Base-by-base conservation (phyloP, 768 basidiomycete species). In the Tephrocybe sp. region DNA sequence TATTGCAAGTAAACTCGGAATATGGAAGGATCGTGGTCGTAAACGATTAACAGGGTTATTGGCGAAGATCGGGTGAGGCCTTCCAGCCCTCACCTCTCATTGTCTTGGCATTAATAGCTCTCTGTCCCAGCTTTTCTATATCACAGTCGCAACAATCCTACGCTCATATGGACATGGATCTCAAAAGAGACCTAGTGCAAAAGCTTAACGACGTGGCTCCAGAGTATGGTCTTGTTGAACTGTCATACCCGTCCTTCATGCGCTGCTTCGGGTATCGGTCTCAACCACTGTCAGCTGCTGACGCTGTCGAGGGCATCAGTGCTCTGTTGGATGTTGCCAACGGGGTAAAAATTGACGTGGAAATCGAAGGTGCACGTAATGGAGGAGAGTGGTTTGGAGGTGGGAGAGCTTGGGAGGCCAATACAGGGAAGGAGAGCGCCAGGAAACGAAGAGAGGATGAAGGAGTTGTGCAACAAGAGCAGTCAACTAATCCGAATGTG, bases 361-460 rank as follows among this genome's bases (percentile, higher is more conserved):
- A 97, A 66, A 70, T 88, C 9, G 91, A 95, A 65, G 92, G 93
- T 33, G 80, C 87, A 30, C 77, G 87, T 42, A 88, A 92, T 51
- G 95, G 95, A 11, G 95, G 95, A 3, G 95, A 98, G 69, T 96
- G 95, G 93, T 98, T 98, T 62, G 93, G 92, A 12, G 84, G 86
- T 12, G 87, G 88, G 3, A 79, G 73, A 53, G 62, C 84, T 7
- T 98, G 96, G 95, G 83, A 88, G 52, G 71, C 78, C 3, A 68
- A 68, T 30, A 73, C 66, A 19, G 65, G 66, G 20, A 70, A 68
- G 36, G 60, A 68, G 20, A 61, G 53, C n/a, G 60, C 55, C 5
- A 56, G 55, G 23, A 64, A 65, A 52, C 46, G 58, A 33, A 61
- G 62, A 46, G 56, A 44, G 16, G 55, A 60, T 20, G 49, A 56